Base-by-base conservation (phyloP, 352 stramenopile genomes). In the Thraustochytrium aureum region DNA sequence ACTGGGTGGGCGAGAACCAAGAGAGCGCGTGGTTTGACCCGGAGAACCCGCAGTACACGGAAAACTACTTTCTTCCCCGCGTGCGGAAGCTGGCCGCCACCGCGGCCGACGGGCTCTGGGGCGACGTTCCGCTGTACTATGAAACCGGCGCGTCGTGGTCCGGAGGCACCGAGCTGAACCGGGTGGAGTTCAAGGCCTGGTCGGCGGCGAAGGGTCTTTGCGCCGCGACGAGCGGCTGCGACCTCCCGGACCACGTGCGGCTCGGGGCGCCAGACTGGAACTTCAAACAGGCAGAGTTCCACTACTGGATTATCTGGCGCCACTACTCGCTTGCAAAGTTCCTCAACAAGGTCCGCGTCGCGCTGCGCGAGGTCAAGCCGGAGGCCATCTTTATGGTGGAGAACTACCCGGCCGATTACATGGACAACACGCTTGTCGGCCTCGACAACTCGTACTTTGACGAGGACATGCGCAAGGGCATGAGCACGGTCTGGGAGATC, bases 281-380 rank as follows among this genome's bases (percentile, higher is more conserved):
- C n/a, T n/a, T n/a, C n/a, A 17, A 22, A 1, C 38, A n/a, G 14
- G 22, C 66, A 2, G 37, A 56, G 32, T 79, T 79, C 52, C 41
- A 56, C 30, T 79, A 79, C 59, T 79, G 69, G 69, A 35, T 79
- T 10, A 50, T 79, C 10, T 79, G 69, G 69, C 50, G 69, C 26
- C 69, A 79, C 38, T 5, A 67, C 26, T 30, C 39, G 22, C 43
- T 79, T 6, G 69, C 30, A 7, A 38, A 14, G 37, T 79, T 79
- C 61, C 22, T 79, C 33, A 38, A 30, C 14, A 35, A 20, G 26
- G 35, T 79, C 0, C 50, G 69, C 0, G 59, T 7, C 26, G 33
- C 32, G 10, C 12, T 72, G 10, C 47, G 32, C 54, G 43, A 52
- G 26, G 33, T 64, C 10, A 26, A 38, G 10, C 10, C 14, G 10